Percentiles rank a stretch among this genome's conserved stretches.
These are phyloP conservation scores for Aurantiochytrium sp. DNA, from an alignment of 108 stramenopile genomes.

Conservation along the genomic window DNA sequence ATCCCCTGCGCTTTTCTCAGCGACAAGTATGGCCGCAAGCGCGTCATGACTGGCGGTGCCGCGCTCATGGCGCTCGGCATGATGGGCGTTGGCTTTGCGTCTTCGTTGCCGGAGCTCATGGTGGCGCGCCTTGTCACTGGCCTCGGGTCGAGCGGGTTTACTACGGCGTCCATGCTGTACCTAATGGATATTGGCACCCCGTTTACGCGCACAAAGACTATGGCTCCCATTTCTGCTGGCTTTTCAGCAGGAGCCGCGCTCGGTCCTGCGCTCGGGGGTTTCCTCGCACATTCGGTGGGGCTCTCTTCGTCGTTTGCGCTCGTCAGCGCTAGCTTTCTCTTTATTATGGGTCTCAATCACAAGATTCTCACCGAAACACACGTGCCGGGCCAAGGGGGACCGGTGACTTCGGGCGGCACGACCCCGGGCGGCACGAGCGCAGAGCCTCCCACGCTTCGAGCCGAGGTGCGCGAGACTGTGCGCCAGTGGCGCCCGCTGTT, in stretches of 20 bases:
- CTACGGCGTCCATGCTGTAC: conserved; percentile 63
- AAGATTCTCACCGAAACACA: neutral
- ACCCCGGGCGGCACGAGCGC: neutral
- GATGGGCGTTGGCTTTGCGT: conserved; percentile 67
- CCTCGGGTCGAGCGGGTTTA: conserved; percentile 63
- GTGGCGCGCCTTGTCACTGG: conserved; percentile 65
- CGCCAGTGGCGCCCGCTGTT: conserved; percentile 64
- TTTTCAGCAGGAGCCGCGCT: conserved; percentile 76
- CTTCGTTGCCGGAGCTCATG: conserved; percentile 57
- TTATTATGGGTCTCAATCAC: neutral
- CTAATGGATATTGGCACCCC: conserved; percentile 73
- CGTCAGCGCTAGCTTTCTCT: conserved; percentile 41
- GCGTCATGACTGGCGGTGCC: conserved; percentile 65
- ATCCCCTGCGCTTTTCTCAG: conserved; percentile 72
- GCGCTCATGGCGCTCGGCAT: conserved; percentile 63
- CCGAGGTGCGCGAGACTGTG: conserved; percentile 52
- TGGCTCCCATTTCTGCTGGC: conserved; percentile 68
- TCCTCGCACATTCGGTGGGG: conserved; percentile 62
- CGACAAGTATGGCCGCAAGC: conserved; percentile 74
- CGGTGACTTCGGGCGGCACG: neutral
- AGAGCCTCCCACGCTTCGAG: conserved; percentile 3
- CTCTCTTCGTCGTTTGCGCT: conserved; percentile 60
- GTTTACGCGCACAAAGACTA: conserved; percentile 62
- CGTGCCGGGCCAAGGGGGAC: too few species aligned
- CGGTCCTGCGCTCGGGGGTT: conserved; percentile 73